Conservation (phyloP, 306 rosid species). For the Hylodesmum podocarpum region DNA sequence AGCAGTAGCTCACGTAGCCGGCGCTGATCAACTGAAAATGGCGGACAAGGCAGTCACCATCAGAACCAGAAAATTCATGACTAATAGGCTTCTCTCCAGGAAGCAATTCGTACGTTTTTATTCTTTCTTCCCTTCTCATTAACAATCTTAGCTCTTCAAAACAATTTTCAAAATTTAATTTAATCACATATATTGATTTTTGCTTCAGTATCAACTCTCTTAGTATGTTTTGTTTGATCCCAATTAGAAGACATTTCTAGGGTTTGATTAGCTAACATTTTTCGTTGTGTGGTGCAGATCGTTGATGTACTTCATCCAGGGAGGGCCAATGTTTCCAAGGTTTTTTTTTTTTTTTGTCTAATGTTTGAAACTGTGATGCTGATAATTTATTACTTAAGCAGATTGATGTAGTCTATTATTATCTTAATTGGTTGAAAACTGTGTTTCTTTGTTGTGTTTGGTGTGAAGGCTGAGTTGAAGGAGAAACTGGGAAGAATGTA, state of each 20-base stretch:
- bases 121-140: background rate
- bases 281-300: slow-evolving; percentile 39
- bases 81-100: slow-evolving; percentile 79
- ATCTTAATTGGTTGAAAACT: background rate
- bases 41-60: slow-evolving; percentile 90
- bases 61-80: slow-evolving; percentile 86
- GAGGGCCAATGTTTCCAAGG: slow-evolving; percentile 92
- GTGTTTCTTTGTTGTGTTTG: background rate
- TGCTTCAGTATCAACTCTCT: no score
- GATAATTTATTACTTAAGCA: background rate
- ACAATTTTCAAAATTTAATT: background rate
- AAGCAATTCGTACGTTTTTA: slow-evolving; percentile 74
- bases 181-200: background rate
- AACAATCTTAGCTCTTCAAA: no score
- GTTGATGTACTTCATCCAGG: slow-evolving; percentile 92
- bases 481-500: slow-evolving; percentile 72
- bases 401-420: background rate
- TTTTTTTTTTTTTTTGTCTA: background rate
- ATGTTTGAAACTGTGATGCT: background rate
- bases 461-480: slow-evolving; percentile 71
- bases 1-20: background rate
- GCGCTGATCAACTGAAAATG: slow-evolving; percentile 50
- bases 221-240: background rate
- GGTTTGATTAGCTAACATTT: background rate
- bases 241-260: background rate